Conservation (phyloP, 371 early-diverging fungal species). For the Mortierella sp. region DNA sequence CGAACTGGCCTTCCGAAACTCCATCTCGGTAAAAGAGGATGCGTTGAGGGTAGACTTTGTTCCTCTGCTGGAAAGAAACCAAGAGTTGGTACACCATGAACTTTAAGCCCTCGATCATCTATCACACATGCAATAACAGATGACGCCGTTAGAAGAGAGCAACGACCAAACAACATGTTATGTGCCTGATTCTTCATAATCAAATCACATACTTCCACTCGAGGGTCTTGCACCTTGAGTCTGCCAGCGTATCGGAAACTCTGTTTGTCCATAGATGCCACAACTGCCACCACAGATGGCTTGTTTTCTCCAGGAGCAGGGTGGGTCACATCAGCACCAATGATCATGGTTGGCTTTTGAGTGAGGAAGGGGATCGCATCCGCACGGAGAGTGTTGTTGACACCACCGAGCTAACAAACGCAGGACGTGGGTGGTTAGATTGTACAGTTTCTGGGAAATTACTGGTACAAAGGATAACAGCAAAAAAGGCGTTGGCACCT, state of each 20-base stretch:
- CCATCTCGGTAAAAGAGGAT: conserved; percentile 83
- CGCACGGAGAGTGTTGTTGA: conserved; percentile 44
- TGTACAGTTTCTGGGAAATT: too few relatives aligned
- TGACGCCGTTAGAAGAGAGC: too few relatives aligned
- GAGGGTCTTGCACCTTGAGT: conserved; percentile 71
- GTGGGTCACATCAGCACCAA: conserved; percentile 77
- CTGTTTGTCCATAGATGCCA: conserved; percentile 68
- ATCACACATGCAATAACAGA: background rate
- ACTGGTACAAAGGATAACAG: too few relatives aligned
- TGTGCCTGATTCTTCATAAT: too few relatives aligned
- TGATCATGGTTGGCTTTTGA: conserved; percentile 59
- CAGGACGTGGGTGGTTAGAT: background rate
- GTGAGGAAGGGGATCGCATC: conserved; percentile 46
- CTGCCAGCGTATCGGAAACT: conserved; percentile 74
- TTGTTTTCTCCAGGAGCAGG: conserved; percentile 57
- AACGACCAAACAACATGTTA: too few relatives aligned
- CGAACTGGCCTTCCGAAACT: conserved; percentile 74
- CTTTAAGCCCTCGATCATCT: conserved; percentile 61
- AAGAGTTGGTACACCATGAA: conserved; percentile 62
- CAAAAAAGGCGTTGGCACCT: conserved; percentile 9
- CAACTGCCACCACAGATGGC: conserved; percentile 53
- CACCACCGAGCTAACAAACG: conserved; percentile 63
- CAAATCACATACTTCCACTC: conserved; percentile 67
- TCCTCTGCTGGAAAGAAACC: conserved; percentile 44
- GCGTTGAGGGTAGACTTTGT: conserved; percentile 51